These are phyloP conservation scores for Colletotrichum sp. DNA, from an alignment of 2,329 filamentous ascomycete genomes.

Conservation along the genomic window DNA sequence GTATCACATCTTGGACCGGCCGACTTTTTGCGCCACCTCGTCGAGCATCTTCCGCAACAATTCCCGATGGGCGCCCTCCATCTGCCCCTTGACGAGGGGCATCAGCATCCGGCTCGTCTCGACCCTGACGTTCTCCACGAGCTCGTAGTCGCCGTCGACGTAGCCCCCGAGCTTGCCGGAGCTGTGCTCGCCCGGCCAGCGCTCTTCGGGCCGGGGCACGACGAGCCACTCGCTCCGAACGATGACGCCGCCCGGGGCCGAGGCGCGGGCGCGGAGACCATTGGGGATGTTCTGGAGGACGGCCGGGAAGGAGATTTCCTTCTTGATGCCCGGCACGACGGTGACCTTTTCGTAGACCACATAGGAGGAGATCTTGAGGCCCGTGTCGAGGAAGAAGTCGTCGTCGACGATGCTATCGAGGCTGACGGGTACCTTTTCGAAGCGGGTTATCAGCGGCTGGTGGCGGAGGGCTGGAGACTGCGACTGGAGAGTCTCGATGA, in stretches of 20 bases:
- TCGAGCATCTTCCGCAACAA: constrained; percentile 35
- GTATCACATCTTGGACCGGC: constrained; percentile 1
- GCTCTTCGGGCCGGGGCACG: constrained; percentile 23
- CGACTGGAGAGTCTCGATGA: constrained; percentile 44
- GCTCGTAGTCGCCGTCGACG: constrained; percentile 33
- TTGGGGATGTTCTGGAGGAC: constrained; percentile 47
- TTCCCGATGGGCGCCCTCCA: constrained; percentile 32
- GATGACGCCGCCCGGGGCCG: constrained; percentile 46
- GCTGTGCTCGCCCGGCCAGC: constrained; percentile 11
- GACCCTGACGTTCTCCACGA: constrained; percentile 35
- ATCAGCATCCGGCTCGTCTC: constrained; percentile 39
- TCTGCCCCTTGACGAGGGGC: constrained; percentile 36
- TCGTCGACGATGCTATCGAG: constrained; percentile 40
- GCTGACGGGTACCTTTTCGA: constrained; percentile 36
- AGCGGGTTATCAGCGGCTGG: constrained; percentile 41
- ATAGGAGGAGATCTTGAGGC: constrained; percentile 36
- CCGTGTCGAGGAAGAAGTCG: constrained; percentile 43
- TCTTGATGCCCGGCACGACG: constrained; percentile 43
- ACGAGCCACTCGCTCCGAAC: constrained; percentile 44
- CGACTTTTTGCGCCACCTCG: constrained; percentile 28
- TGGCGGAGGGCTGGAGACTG: constrained; percentile 47
- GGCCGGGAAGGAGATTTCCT: constrained; percentile 45
- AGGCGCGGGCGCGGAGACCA: constrained; percentile 48
- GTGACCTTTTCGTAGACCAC: constrained; percentile 35
- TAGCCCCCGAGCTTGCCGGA: constrained; percentile 5